These are phyloP conservation scores for Penicillium sumatraense DNA, from an alignment of 2,329 filamentous ascomycete genomes.

Conservation along the genomic window DNA sequence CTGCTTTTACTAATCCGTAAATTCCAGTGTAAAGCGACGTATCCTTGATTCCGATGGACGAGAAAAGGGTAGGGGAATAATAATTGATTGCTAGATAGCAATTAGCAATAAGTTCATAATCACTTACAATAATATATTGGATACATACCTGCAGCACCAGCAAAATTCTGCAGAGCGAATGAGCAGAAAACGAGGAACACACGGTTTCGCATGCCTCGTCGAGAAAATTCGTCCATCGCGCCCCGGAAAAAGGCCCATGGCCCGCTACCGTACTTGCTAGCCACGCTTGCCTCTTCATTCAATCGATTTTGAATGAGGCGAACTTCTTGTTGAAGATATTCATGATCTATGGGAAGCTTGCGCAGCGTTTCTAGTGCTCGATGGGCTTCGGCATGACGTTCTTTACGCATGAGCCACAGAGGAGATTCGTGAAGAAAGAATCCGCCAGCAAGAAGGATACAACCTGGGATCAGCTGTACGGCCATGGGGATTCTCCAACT, in stretches of 20 bases:
- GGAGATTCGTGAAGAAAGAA: conserved; percentile 38
- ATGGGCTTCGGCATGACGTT: conserved; percentile 10
- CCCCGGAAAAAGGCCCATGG: conserved; percentile 28
- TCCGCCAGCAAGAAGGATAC: conserved; percentile 33
- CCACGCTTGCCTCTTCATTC: conserved; percentile 14
- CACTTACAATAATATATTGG: background rate
- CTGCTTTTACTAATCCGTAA: conserved; percentile 27
- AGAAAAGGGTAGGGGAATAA: conserved; percentile 25
- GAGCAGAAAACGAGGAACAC: conserved; percentile 46
- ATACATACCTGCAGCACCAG: conserved; percentile 13
- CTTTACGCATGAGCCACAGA: conserved; percentile 31
- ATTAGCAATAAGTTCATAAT: background rate
- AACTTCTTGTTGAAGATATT: conserved; percentile 21
- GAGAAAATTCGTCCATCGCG: conserved; percentile 22
- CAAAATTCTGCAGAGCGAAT: conserved; percentile 30
- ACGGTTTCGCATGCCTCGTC: conserved; percentile 45
- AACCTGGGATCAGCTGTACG: conserved; percentile 38
- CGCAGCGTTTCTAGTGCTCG: conserved; percentile 13
- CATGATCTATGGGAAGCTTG: conserved; percentile 16
- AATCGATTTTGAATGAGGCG: conserved; percentile 10
- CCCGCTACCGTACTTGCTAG: conserved; percentile 26
- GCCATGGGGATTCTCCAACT: conserved; percentile 31
- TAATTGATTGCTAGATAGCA: conserved; percentile 20
- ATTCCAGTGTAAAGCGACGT: conserved; percentile 25
- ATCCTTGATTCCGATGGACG: conserved; percentile 22